phyloP scores from a whole-genome alignment of 176 grass and related monocot species.

The Zizania latifolia region DNA sequence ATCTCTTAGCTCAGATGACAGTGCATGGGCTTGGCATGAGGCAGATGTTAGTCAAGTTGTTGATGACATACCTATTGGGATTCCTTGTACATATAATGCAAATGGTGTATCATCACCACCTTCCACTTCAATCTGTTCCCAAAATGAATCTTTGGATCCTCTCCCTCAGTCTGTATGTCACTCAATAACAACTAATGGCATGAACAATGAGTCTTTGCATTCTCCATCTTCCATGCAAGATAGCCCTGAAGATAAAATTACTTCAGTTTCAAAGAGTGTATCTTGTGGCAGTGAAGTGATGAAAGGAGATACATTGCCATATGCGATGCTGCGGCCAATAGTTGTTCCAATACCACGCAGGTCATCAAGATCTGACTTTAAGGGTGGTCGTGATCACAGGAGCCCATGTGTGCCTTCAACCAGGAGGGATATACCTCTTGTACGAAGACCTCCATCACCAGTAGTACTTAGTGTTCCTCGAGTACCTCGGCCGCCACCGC shows the following conservation, averaged over 20 bases:
- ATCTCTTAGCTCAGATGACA: constrained; percentile 93
- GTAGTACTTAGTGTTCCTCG: constrained; percentile 90
- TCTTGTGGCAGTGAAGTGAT: constrained; percentile 58
- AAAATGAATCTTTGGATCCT: constrained; percentile 39
- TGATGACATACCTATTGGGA: constrained; percentile 66
- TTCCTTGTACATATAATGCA: constrained; percentile 48
- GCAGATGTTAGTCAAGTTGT: constrained; percentile 87
- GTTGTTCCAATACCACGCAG: constrained; percentile 79
- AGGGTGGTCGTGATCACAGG: constrained; percentile 69
- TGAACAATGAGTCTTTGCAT: constrained; percentile 32
- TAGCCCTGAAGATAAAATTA: constrained; percentile 52
- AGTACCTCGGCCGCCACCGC: constrained; percentile 75
- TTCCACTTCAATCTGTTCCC: constrained; percentile 47
- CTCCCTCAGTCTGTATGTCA: constrained; percentile 37
- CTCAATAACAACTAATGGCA: constrained; percentile 52
- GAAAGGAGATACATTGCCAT: constrained; percentile 79
- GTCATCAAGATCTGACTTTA: constrained; percentile 84
- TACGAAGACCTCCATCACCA: constrained; percentile 84
- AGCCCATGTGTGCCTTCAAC: constrained; percentile 81
- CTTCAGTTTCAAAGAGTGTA: constrained; percentile 32
- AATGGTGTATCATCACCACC: constrained; percentile 65
- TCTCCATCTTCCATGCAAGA: constrained; percentile 44
- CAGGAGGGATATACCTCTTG: constrained; percentile 67
- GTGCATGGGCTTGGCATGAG: constrained; percentile 96
- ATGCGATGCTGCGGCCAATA: constrained; percentile 80